phyloP scores from a whole-genome alignment of 2,329 filamentous ascomycete genomes.

The Pestalotiopsis sp. region DNA sequence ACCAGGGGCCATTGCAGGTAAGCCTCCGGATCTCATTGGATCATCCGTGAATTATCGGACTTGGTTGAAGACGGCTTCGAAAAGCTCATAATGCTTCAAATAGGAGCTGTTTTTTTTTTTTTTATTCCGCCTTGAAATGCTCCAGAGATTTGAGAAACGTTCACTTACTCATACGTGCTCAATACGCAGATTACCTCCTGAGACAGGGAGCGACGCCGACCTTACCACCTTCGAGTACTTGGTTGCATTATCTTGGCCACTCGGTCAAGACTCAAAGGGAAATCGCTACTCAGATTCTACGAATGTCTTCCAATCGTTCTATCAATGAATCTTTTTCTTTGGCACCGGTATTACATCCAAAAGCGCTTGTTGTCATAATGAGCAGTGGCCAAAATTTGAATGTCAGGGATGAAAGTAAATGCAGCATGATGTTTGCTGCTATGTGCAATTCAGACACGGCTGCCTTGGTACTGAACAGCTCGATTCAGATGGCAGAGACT shows the following conservation, averaged over 20 bases:
- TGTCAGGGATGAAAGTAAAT: neutral
- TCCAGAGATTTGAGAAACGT: neutral
- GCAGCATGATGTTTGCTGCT: neutral
- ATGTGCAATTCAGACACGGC: fast-evolving
- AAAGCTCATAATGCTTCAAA: no score
- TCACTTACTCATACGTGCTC: neutral
- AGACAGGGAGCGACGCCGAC: neutral
- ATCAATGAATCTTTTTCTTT: neutral
- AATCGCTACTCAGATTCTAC: neutral
- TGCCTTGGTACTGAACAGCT: neutral
- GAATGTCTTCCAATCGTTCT: fast-evolving
- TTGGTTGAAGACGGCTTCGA: no score
- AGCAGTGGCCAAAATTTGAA: neutral
- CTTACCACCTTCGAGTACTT: neutral
- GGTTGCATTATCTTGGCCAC: neutral
- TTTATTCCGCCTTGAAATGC: no score
- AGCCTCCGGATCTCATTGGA: neutral
- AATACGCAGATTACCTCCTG: neutral
- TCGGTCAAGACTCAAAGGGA: neutral
- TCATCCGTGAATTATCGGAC: no score
- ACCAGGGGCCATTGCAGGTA: neutral
- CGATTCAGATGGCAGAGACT: fast-evolving
- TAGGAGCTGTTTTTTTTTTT: no score
- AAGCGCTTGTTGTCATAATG: neutral
- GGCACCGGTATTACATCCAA: neutral